Evolutionary conservation across 1,284 basidiomycete genomes (phyloP), one percentile per base, ranked within the genome.

Genomic region (Mixia osmundae): DNA sequence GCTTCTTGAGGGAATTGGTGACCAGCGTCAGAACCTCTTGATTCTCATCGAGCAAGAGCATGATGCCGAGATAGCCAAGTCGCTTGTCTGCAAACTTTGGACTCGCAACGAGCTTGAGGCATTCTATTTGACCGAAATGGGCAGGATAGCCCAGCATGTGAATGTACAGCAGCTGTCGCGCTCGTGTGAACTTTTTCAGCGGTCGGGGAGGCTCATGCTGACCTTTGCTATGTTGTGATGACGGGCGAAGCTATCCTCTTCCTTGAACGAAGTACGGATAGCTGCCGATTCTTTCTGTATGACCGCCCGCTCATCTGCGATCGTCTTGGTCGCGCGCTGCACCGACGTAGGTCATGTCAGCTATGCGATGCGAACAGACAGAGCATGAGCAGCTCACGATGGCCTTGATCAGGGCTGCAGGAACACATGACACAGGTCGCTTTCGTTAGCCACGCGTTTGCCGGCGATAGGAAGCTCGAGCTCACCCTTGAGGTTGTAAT

Each of bases 111-210:
- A 99, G 73, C 60, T 97, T 97, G 47, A 99, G 66, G 60, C 91
- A 99, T 64, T 97, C 91, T 56, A 99, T 95, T 65, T 99, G 91
- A 34, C 91, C 91, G 54, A 95, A 99, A 57, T 99, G 91, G 21
- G 91, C 91, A 3, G 89, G 85, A 41, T 91, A 95, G 40, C 91
- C 91, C 18, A 99, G 75, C 91, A 99, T 97, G 59, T 97, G 87
- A 57, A 99, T 97, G 63, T 99, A 97, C 44, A 99, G 72, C 16
- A 97, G 69, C 57, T n/a, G n/a, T n/a, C n/a, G n/a, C n/a, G n/a
- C 97, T 97, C 42, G 89, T 87, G 54, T 97, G 76, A 61, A 91
- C 27, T 14, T 19, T 28, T 14, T 24, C 22, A 10, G n/a, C 4
- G 26, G 15, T 20, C n/a, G 14, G 23, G 15, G 26, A 25, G 7